Base-by-base conservation (phyloP, 495 filamentous ascomycete species). In the Aspergillus wentii region DNA sequence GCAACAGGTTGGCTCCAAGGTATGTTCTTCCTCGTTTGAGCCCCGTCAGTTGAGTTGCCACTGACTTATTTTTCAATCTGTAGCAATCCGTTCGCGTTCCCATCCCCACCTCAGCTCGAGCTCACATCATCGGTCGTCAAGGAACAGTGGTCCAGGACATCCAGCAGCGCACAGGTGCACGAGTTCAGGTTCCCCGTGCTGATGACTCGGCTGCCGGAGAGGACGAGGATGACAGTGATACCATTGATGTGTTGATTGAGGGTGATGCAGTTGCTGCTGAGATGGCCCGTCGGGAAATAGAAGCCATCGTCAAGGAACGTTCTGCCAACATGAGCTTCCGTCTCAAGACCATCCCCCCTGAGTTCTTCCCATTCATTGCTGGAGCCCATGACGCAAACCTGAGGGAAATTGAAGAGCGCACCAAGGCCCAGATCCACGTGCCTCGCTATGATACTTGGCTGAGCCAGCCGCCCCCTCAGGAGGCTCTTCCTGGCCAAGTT, bases 321-420 rank as follows among this genome's bases (percentile, higher is more conserved):
- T 81, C 83, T 13, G 83, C 88, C 13, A 88, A 79, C 49, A 81
- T 91, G 53, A 91, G 73, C 60, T 60, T 86, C 20, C 79, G 80
- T 23, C 57, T 98, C 43, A 83, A 80, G 58, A 75, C 82, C 11
- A 82, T 96, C 41, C 91, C 90, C 2, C 80, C 90, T 14, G 88
- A 95, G 56, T 94, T 86, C 57, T 99, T 88, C 63, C 94, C 91
- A 10, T 97, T 97, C 69, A 85, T 99, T 57, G 83, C 86, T 17
- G 90, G 90, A 17, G 77, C 85, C 10, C 78, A 90, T 52, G 85
- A 88, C 52, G 65, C 68, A 21, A 66, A 75, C 30, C 63, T 86
- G 43, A 72, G 76, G 27, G 74, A 74, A 25, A 71, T 95, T 25
- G 86, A 95, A 59, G 63, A 82, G 41, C 72, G 76, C 32, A 79